Percentiles rank a stretch among this genome's conserved stretches.
Conservation (phyloP, 345 rosid genomes). For the Ceriops tagal region DNA sequence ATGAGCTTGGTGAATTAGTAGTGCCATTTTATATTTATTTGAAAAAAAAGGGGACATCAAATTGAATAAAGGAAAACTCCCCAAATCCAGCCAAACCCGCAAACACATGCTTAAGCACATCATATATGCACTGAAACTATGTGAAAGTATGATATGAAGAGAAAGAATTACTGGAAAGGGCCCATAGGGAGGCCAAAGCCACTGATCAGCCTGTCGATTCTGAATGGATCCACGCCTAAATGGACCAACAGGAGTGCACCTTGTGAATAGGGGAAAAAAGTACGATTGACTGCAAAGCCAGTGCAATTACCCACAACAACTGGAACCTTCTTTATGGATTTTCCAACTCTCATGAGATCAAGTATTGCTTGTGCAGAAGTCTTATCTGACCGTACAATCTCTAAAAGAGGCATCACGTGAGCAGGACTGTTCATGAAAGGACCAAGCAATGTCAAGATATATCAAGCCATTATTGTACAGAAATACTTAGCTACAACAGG, state of each 20-base stretch:
- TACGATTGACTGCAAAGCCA: constrained; percentile 89
- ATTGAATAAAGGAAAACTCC: neutral
- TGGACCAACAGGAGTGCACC: constrained; percentile 60
- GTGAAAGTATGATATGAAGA: constrained; percentile 13
- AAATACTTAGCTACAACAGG: too few species aligned
- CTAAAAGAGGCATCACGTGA: constrained; percentile 92
- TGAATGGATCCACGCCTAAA: constrained; percentile 88
- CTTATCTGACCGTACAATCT: constrained; percentile 77
- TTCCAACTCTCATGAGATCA: constrained; percentile 86
- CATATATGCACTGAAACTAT: neutral
- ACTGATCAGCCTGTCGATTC: constrained; percentile 70
- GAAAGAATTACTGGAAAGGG: constrained; percentile 76
- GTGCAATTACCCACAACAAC: constrained; percentile 96
- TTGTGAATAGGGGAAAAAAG: constrained; percentile 87
- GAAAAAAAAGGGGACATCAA: neutral
- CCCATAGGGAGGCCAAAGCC: constrained; percentile 91
- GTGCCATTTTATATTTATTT: too few species aligned
- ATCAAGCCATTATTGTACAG: neutral
- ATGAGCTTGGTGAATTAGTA: too few species aligned
- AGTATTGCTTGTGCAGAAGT: constrained; percentile 87
- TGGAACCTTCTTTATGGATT: constrained; percentile 83
- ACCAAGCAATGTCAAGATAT: too few species aligned
- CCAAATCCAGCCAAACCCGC: neutral
- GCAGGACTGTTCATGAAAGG: constrained; percentile 62
- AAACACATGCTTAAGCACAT: constrained; percentile 6